Evolutionary conservation across 2,329 filamentous ascomycete genomes (phyloP).

Genomic region (Ophiostoma ulmi): DNA sequence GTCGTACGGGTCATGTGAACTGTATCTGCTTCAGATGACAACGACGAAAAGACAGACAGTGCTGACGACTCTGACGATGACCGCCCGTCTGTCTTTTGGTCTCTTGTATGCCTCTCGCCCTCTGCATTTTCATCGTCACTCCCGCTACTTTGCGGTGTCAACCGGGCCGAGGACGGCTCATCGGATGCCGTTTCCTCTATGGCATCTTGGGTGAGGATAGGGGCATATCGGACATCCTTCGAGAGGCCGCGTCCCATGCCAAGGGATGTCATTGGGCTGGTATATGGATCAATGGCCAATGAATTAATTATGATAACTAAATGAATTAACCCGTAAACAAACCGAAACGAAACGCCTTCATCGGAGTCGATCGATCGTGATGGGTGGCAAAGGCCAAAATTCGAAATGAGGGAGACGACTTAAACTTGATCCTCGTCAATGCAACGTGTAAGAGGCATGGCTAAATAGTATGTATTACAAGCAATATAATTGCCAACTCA

Average conservation of each 20-base stretch:
- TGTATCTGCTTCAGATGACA: background rate
- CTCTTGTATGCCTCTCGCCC: background rate
- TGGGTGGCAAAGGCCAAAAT: background rate
- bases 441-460: background rate
- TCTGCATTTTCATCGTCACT: background rate
- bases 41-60: background rate
- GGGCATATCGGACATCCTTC: background rate
- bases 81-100: conserved; percentile 18
- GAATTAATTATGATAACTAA: background rate
- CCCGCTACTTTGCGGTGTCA: background rate
- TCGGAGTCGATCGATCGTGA: background rate
- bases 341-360: background rate
- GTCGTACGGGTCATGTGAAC: background rate
- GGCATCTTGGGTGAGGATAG: background rate
- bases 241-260: background rate
- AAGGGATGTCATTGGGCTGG: background rate
- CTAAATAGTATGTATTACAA: background rate
- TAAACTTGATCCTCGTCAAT: background rate
- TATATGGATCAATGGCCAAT: no score
- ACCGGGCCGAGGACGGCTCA: background rate
- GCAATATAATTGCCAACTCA: background rate
- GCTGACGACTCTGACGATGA: conserved; percentile 6
- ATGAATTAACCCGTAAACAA: background rate
- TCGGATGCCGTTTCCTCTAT: background rate
- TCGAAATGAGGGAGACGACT: background rate